Conservation (phyloP, 139 green algal species). For the Asterochloris sp. region DNA sequence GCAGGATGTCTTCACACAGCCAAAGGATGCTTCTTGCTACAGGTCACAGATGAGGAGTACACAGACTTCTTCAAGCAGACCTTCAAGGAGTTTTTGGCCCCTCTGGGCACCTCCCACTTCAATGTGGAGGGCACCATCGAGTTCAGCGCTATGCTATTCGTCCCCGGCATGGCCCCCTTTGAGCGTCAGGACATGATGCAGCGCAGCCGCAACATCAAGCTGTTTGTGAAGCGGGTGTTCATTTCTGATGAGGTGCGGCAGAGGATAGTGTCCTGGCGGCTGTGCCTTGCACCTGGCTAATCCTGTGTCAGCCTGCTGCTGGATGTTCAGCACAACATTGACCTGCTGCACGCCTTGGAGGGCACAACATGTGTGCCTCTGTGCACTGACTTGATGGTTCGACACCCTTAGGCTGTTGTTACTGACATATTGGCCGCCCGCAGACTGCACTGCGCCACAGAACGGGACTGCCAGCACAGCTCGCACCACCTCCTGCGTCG, state of each 20-base stretch:
- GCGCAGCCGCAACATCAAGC: conserved; percentile 71
- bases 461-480: too few species aligned
- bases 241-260: conserved; percentile 63
- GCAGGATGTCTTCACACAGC: too few species aligned
- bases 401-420: too few species aligned
- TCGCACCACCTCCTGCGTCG: too few species aligned
- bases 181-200: conserved; percentile 68
- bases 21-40: conserved; percentile 30
- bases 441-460: too few species aligned
- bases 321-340: too few species aligned
- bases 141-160: conserved; percentile 92
- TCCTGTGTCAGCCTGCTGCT: too few species aligned
- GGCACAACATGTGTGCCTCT: too few species aligned
- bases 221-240: conserved; percentile 99
- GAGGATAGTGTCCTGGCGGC: background rate
- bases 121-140: conserved; percentile 97
- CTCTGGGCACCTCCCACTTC: conserved; percentile 78
- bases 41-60: conserved; percentile 86
- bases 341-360: too few species aligned
- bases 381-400: too few species aligned
- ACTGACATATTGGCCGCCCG: too few species aligned
- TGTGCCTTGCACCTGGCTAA: too few species aligned
- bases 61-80: conserved; percentile 94
- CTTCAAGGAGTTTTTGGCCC: conserved; percentile 81
- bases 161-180: conserved; percentile 97